Percentiles rank a stretch among this genome's conserved stretches.
Evolutionary conservation across 306 rosid species (phyloP).

Genomic region (Castanea crenata): DNA sequence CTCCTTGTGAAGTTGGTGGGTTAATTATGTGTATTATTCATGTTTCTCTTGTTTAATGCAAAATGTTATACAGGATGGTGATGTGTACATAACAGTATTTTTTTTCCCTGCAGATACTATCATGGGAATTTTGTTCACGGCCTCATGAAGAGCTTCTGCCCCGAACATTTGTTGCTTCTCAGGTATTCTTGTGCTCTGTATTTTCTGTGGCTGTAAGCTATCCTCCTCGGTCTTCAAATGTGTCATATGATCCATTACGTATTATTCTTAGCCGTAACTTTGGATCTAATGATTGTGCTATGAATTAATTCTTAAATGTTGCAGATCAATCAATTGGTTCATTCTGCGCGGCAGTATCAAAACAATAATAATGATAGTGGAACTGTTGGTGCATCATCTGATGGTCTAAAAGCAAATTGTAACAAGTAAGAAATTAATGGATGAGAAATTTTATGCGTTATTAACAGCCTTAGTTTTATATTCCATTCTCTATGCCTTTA

Average conservation of each 20-base stretch:
- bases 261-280: background rate
- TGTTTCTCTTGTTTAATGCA: constrained; percentile 2
- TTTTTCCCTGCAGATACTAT: constrained; percentile 29
- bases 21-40: background rate
- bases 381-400: constrained; percentile 5
- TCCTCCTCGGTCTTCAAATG: background rate
- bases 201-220: background rate
- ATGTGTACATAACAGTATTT: background rate
- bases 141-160: constrained; percentile 42
- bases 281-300: background rate
- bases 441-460: background rate
- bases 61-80: background rate
- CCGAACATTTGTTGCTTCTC: constrained; percentile 31
- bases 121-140: constrained; percentile 46
- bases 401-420: constrained; percentile 12
- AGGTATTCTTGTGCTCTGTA: constrained; percentile 24
- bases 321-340: constrained; percentile 34
- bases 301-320: background rate
- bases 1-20: background rate
- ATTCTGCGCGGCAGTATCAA: constrained; percentile 26
- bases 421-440: constrained; percentile 19
- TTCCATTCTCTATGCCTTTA: background rate
- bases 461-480: background rate
- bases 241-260: background rate
- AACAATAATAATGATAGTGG: constrained; percentile 3